phyloP scores from a whole-genome alignment of 176 grass and related monocot species.

The Cocos nucifera region DNA sequence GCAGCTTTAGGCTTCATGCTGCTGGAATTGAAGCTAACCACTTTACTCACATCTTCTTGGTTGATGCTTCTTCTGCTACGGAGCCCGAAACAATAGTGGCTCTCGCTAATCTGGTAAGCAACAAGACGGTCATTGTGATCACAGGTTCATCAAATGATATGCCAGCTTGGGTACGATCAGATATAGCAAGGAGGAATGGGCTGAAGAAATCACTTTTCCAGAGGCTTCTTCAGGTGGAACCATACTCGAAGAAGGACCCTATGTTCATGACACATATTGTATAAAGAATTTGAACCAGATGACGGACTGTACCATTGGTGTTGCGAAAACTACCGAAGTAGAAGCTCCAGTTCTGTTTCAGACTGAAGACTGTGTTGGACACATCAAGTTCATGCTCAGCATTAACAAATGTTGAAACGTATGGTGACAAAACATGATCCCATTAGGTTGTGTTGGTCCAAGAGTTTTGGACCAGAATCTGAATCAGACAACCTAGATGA shows the following conservation, averaged over 20 bases:
- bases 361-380: too few species aligned
- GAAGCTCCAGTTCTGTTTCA: too few species aligned
- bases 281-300: too few species aligned
- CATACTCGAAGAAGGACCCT: slow-evolving; percentile 14
- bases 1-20: slow-evolving; percentile 16
- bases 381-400: too few species aligned
- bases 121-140: slow-evolving; percentile 14
- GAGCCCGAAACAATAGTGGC: slow-evolving; percentile 25
- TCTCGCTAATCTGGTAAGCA: slow-evolving; percentile 19
- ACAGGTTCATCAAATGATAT: slow-evolving; percentile 4
- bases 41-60: slow-evolving; percentile 33
- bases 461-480: too few species aligned
- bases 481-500: too few species aligned
- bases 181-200: slow-evolving; percentile 20
- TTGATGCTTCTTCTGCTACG: slow-evolving; percentile 20
- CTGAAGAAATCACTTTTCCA: slow-evolving; percentile 21
- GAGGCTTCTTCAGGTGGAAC: slow-evolving; percentile 18
- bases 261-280: neutral
- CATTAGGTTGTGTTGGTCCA: too few species aligned
- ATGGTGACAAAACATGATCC: too few species aligned
- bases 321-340: too few species aligned
- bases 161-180: slow-evolving; percentile 21
- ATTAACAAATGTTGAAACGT: too few species aligned
- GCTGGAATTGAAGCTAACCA: slow-evolving; percentile 23
- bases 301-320: too few species aligned